A percentile compares a stretch with the other conserved stretches of the same genome.
phyloP scores from a whole-genome alignment of 1,284 basidiomycete species.

The Pterulicium gracile region DNA sequence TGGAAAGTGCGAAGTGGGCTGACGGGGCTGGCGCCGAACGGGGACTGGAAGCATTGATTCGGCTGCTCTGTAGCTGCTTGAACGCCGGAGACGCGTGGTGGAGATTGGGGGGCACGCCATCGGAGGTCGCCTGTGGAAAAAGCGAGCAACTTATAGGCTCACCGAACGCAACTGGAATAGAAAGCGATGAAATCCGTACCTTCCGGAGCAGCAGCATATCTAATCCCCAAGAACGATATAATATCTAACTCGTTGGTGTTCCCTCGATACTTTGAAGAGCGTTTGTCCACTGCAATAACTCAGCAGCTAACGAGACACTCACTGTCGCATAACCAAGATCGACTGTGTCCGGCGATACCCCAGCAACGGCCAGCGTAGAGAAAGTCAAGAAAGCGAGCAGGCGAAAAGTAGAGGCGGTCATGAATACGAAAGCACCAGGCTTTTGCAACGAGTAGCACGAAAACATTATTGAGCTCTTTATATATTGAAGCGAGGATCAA shows the following conservation, averaged over 20 bases:
- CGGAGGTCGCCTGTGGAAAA: slow-evolving; percentile 7
- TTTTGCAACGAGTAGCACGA: not conserved
- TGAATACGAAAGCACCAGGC: not conserved
- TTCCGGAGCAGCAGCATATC: slow-evolving; percentile 11
- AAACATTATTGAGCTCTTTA: not conserved
- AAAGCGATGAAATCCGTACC: slow-evolving; percentile 6
- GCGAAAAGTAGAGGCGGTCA: not conserved
- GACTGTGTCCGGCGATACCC: not conserved
- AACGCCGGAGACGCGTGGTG: slow-evolving; percentile 5
- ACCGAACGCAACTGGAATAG: not conserved
- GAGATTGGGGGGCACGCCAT: slow-evolving; percentile 9
- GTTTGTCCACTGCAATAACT: not conserved
- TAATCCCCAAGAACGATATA: slow-evolving; percentile 6
- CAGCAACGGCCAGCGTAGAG: not conserved
- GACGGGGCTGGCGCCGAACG: not conserved
- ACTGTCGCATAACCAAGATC: not conserved
- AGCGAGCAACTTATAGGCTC: not conserved
- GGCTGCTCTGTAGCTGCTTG: slow-evolving; percentile 7
- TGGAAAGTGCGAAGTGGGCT: not conserved
- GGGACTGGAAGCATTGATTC: slow-evolving; percentile 3
- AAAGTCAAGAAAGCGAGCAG: not conserved
- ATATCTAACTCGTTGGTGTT: not conserved
- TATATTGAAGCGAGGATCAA: not conserved
- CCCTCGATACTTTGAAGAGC: not conserved
- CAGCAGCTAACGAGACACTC: not conserved